A percentile compares a stretch with the other conserved stretches of the same genome.
phyloP scores from a whole-genome alignment of 768 basidiomycete genomes.

The Leccinum incarnatum region DNA sequence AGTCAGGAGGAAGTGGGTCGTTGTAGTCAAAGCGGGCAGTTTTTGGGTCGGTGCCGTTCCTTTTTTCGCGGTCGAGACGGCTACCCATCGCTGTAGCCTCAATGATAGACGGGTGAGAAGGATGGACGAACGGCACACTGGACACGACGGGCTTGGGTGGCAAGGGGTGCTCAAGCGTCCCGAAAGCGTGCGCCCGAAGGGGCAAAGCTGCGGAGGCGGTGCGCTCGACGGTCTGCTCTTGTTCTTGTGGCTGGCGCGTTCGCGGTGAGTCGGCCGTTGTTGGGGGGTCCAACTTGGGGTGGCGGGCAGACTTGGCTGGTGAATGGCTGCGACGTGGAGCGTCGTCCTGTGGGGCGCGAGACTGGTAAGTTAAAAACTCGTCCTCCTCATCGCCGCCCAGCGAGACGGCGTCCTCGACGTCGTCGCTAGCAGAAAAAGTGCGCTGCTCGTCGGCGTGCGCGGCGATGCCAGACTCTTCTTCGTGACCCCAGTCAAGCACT shows the following conservation, averaged over 20 bases:
- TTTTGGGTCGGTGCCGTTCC: constrained; percentile 34
- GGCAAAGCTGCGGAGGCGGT: constrained; percentile 21
- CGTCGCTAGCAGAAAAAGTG: constrained; percentile 33
- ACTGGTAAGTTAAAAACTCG: constrained; percentile 48
- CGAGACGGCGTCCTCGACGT: constrained; percentile 63
- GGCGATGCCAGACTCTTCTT: constrained; percentile 43
- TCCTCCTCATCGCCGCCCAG: constrained; percentile 73
- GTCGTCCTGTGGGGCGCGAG: constrained; percentile 16
- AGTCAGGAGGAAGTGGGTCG: constrained; percentile 49
- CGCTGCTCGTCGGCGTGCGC: constrained; percentile 40
- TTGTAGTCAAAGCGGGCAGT: constrained; percentile 26
- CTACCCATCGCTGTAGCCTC: constrained; percentile 62
- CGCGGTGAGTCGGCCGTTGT: constrained; percentile 4
- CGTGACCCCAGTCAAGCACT: constrained; percentile 67
- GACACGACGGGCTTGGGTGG: constrained; percentile 63
- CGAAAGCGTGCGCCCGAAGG: constrained; percentile 7
- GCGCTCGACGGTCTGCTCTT: constrained; percentile 9
- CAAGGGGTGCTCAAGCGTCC: constrained; percentile 56
- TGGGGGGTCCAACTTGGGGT: constrained; percentile 14
- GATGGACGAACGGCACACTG: constrained; percentile 49
- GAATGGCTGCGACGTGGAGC: constrained; percentile 24
- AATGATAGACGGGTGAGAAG: constrained; percentile 57
- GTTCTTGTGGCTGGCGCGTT: constrained; percentile 2
- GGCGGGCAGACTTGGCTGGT: constrained; percentile 17
- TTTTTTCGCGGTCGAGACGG: constrained; percentile 42